These are phyloP conservation scores for Verticillium zaregamsianum DNA, from an alignment of 2,329 filamentous ascomycete species.

Conservation along the genomic window DNA sequence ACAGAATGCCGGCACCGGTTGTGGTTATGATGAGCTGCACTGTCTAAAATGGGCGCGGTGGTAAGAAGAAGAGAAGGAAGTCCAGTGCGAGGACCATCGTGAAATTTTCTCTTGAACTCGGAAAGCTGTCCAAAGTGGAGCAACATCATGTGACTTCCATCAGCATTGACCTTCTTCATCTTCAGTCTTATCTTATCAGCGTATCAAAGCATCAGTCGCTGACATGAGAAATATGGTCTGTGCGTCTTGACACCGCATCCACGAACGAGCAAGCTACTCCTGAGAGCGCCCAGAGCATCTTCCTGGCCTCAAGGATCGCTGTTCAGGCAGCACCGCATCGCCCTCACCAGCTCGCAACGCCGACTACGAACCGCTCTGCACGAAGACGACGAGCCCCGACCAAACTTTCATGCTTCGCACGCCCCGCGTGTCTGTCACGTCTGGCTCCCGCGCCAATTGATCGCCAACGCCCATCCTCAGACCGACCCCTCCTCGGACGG, in stretches of 20 bases:
- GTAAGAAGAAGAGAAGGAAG: slow-evolving; percentile 36
- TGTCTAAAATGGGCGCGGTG: slow-evolving; percentile 79
- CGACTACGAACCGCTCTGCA: background rate
- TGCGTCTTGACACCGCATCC: slow-evolving; percentile 4
- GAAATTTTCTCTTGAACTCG: slow-evolving; percentile 7
- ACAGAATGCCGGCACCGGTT: slow-evolving; percentile 65
- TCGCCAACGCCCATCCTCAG: slow-evolving; percentile 13
- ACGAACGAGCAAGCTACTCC: background rate
- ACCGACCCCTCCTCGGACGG: slow-evolving; percentile 15
- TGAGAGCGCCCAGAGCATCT: background rate
- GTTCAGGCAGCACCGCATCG: background rate
- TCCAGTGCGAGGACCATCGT: background rate
- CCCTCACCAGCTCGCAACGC: background rate
- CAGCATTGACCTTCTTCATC: background rate
- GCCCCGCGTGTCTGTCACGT: slow-evolving; percentile 6
- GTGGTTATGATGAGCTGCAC: slow-evolving; percentile 70
- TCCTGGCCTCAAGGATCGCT: background rate
- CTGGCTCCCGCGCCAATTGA: slow-evolving; percentile 23
- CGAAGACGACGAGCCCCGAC: background rate
- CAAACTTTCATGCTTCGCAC: slow-evolving; percentile 5
- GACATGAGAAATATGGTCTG: background rate
- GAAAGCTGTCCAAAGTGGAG: background rate
- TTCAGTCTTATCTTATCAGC: background rate
- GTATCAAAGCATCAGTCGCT: background rate
- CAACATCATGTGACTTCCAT: slow-evolving; percentile 7